Evolutionary conservation across 1,284 basidiomycete species (phyloP).

Genomic region (Boletus mariae): DNA sequence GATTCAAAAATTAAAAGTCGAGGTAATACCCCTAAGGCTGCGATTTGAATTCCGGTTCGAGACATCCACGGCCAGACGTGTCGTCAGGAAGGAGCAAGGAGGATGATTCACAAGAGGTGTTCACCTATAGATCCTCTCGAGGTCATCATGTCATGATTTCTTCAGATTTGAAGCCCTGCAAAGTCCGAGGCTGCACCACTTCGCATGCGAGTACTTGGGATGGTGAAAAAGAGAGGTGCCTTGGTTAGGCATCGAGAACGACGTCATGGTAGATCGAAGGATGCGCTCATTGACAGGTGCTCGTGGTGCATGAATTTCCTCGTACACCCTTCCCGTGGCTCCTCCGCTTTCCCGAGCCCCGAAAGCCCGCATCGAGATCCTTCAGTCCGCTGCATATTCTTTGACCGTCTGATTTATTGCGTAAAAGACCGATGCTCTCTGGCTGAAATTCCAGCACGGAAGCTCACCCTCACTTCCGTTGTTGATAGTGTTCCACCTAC

Average conservation of each 20-base stretch:
- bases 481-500: not conserved
- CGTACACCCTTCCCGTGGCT: not conserved
- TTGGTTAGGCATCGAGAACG: not conserved
- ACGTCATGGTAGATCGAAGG: not conserved
- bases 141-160: not conserved
- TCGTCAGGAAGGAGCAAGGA: not conserved
- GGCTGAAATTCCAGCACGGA: not conserved
- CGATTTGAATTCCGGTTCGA: not conserved
- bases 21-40: not conserved
- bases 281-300: not conserved
- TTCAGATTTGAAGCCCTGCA: not conserved
- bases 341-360: too few relatives aligned
- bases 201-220: not conserved
- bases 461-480: not conserved
- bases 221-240: not conserved
- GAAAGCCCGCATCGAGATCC: too few relatives aligned
- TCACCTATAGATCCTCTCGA: not conserved
- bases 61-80: too few relatives aligned
- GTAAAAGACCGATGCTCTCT: too few relatives aligned
- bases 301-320: not conserved
- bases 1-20: too few relatives aligned
- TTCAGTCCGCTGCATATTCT: too few relatives aligned
- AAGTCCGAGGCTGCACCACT: not conserved
- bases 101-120: not conserved
- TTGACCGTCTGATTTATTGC: too few relatives aligned